phyloP scores from a whole-genome alignment of 768 basidiomycete species.

The Phaeolepiota aurea region DNA sequence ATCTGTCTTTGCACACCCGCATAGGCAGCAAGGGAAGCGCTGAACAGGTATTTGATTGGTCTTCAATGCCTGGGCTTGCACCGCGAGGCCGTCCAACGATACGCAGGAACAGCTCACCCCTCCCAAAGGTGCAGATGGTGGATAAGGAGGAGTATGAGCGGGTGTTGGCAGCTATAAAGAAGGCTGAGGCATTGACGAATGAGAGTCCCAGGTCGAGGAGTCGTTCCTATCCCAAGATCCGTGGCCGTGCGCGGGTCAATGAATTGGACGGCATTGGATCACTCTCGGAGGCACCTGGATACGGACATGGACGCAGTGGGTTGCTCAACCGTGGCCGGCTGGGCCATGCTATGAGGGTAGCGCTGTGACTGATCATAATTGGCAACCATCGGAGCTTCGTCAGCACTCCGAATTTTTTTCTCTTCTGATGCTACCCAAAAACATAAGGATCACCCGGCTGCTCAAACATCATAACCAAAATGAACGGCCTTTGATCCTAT shows the following conservation, averaged over 20 bases:
- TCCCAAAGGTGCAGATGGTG: conserved; percentile 35
- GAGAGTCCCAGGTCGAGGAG: conserved; percentile 15
- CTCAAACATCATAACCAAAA: too few species aligned
- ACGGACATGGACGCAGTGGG: conserved; percentile 58
- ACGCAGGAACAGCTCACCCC: conserved; percentile 53
- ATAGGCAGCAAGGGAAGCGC: conserved; percentile 16
- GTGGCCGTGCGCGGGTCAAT: conserved; percentile 48
- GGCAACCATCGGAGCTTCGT: not conserved
- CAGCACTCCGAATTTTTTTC: conserved; percentile 2
- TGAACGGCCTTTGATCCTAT: too few species aligned
- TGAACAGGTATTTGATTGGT: conserved; percentile 40
- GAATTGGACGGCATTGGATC: conserved; percentile 39
- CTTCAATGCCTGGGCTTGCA: conserved; percentile 25
- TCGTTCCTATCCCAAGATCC: conserved; percentile 21
- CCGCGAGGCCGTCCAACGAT: conserved; percentile 40
- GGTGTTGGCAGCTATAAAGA: conserved; percentile 15
- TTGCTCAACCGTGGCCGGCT: conserved; percentile 36
- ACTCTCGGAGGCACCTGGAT: conserved; percentile 48
- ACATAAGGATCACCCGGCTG: too few species aligned
- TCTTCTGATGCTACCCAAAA: not conserved
- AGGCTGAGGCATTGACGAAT: conserved; percentile 9
- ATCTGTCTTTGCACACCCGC: conserved; percentile 8
- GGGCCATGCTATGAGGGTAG: conserved; percentile 12
- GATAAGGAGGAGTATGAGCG: conserved; percentile 18
- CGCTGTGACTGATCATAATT: conserved; percentile 13